Evolutionary conservation across 441 rosid species (phyloP).

Genomic region (Gossypium gossypioides): DNA sequence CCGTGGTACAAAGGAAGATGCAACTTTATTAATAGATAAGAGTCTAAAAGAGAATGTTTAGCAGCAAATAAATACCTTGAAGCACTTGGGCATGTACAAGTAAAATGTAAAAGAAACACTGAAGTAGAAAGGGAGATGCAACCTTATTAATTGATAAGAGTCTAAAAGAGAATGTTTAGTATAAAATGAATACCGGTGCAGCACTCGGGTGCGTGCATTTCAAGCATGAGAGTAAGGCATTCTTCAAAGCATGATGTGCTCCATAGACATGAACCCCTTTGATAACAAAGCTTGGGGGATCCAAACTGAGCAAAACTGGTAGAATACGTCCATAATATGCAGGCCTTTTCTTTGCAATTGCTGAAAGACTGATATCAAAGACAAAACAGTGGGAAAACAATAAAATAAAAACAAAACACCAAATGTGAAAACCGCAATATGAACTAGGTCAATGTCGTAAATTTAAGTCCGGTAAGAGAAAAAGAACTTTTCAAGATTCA

Average conservation of each 20-base stretch:
- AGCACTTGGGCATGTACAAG: slow-evolving; percentile 76
- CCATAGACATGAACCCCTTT: slow-evolving; percentile 63
- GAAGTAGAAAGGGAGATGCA: background rate
- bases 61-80: slow-evolving; percentile 55
- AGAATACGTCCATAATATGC: slow-evolving; percentile 85
- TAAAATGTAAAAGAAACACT: background rate
- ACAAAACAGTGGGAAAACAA: slow-evolving; percentile 19
- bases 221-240: slow-evolving; percentile 67
- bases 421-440: slow-evolving; percentile 1
- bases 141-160: background rate
- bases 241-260: slow-evolving; percentile 62
- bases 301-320: slow-evolving; percentile 87
- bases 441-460: background rate
- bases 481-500: background rate
- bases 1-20: background rate
- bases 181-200: slow-evolving; percentile 66
- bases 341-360: slow-evolving; percentile 86
- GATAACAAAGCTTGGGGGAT: slow-evolving; percentile 51
- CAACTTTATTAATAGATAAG: background rate
- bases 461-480: background rate
- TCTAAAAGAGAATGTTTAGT: slow-evolving; percentile 1
- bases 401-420: slow-evolving; percentile 6
- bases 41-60: slow-evolving; percentile 7
- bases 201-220: slow-evolving; percentile 88
- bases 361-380: slow-evolving; percentile 54